A percentile compares a stretch with the other conserved stretches of the same genome.
Evolutionary conservation across 352 stramenopile species (phyloP).

Genomic region (Phytophthora multivora): DNA sequence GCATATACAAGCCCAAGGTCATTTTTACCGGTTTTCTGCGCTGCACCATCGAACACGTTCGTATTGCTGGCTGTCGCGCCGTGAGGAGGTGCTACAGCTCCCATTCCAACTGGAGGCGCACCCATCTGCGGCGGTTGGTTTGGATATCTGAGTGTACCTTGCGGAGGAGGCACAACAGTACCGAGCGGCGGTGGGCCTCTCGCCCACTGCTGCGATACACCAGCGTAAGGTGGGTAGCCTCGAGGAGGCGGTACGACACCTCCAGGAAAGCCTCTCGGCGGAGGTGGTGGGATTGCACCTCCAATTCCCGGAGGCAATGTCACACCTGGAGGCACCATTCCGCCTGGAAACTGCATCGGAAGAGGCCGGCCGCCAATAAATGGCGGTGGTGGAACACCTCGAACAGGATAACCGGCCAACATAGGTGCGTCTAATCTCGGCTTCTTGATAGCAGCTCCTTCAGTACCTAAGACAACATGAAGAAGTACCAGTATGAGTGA

Average conservation of each 20-base stretch:
- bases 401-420: conserved; percentile 50
- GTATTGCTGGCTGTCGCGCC: conserved; percentile 27
- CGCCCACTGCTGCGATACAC: conserved; percentile 32
- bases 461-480: conserved; percentile 14
- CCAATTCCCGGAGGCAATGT: conserved; percentile 41
- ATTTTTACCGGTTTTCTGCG: conserved; percentile 36
- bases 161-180: conserved; percentile 14
- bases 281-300: conserved; percentile 37
- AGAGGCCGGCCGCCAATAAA: conserved; percentile 54
- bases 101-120: conserved; percentile 1
- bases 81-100: neutral
- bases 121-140: conserved; percentile 26
- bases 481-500: conserved; percentile 12
- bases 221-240: conserved; percentile 27
- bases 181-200: conserved; percentile 27
- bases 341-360: conserved; percentile 47
- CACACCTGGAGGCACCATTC: conserved; percentile 32
- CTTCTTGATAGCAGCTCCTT: conserved; percentile 46
- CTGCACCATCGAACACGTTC: conserved; percentile 37
- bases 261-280: conserved; percentile 36
- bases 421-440: conserved; percentile 45
- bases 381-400: conserved; percentile 49
- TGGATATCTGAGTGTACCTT: conserved; percentile 28
- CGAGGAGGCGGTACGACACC: conserved; percentile 45
- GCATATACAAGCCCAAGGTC: conserved; percentile 58